Evolutionary conservation across 1,284 basidiomycete genomes (phyloP), one percentile per base, ranked within the genome.

Genomic region (Grifola frondosa): DNA sequence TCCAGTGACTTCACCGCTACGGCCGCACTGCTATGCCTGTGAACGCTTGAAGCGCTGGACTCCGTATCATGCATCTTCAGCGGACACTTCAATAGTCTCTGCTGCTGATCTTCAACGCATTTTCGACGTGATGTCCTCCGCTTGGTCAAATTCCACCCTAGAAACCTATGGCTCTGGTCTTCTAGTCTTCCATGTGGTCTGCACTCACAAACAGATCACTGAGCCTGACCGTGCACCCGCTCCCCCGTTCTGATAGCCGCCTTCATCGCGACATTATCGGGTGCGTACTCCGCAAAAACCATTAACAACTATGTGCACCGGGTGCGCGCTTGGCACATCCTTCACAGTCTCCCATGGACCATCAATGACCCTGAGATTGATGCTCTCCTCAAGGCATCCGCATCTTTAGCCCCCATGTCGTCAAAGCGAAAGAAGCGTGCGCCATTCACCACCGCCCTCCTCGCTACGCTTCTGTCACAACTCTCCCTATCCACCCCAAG

Each of bases 141-240:
- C 53, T 0, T 69, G 57, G 57, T 40, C 44, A 1, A 34, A 43
- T 0, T 44, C 21, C 10, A 68, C 61, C 0, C 42, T 52, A 5
- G 50, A 51, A 4, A 42, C 49, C 0, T 70, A 69, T 17, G 62
- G 59, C 0, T 4, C 60, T 0, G 65, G 67, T 0, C 53, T 70
- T 0, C 52, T 65, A 0, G 35, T 54, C 0, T 69, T 54, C 36
- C 66, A 68, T 19, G 43, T 60, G 1, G 65, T 56, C 36, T 68
- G 65, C 21, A 60, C 68, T 20, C 2, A 20, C 0, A 29, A 44
- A 1, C 22, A 34, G 7, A 49, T 66, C 0, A 36, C 56, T 0
- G 63, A 69, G 6, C 2, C 16, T 0, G 39, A 46, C 0, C 39
- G 55, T 0, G 42, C 49, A 0, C 66, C 65, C 0, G 52, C 54